A percentile compares a stretch with the other conserved stretches of the same genome.
Evolutionary conservation across 2,329 filamentous ascomycete species (phyloP).

Genomic region (Claviceps africana): DNA sequence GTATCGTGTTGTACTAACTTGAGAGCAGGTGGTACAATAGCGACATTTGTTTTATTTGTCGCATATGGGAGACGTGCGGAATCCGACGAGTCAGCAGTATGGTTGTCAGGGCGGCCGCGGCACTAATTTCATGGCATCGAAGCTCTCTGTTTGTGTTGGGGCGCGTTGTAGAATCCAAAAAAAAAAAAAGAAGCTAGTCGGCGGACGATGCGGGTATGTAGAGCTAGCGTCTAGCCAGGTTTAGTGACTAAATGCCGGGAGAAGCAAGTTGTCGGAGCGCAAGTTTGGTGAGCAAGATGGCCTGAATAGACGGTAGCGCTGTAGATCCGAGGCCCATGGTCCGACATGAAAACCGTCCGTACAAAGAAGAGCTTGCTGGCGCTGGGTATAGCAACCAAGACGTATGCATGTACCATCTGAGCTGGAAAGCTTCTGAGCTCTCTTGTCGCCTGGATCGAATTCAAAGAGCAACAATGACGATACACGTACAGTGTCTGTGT

Average conservation of each 20-base stretch:
- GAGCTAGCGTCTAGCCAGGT: background rate
- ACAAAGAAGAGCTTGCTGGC: background rate
- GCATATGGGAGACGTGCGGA: background rate
- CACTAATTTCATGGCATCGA: background rate
- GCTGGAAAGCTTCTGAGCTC: no score
- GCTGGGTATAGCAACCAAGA: background rate
- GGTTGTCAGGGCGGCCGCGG: background rate
- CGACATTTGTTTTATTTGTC: background rate
- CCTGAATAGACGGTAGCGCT: background rate
- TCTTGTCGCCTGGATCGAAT: no score
- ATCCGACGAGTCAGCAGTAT: background rate
- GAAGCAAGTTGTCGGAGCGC: background rate
- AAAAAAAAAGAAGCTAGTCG: background rate
- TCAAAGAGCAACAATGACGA: no score
- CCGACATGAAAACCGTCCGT: background rate
- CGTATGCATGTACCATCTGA: no score
- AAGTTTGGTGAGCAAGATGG: background rate
- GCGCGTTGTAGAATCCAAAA: background rate
- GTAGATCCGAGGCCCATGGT: background rate
- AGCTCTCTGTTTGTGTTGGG: background rate
- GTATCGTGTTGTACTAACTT: background rate
- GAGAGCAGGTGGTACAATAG: constrained; percentile 1
- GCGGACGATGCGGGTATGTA: background rate
- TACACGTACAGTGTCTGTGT: no score
- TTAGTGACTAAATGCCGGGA: background rate